phyloP scores from a whole-genome alignment of 441 rosid species.

The Erysimum cheiri region DNA sequence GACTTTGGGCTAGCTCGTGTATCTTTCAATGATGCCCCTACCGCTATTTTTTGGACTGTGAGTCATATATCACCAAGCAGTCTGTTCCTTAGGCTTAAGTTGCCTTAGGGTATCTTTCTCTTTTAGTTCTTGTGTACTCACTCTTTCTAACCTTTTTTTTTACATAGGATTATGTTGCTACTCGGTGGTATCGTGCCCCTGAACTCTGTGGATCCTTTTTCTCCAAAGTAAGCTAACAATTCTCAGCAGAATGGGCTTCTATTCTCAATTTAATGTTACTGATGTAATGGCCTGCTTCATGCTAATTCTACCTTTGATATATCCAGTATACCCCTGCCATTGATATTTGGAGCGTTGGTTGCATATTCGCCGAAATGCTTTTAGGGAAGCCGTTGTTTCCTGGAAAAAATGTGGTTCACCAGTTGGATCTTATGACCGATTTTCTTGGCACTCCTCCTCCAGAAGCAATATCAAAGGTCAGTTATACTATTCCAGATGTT shows the following conservation, averaged over 20 bases:
- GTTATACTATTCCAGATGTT: slow-evolving; percentile 29
- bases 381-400: slow-evolving; percentile 93
- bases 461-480: slow-evolving; percentile 81
- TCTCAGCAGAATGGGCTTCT: not conserved
- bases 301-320: slow-evolving; percentile 24
- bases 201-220: slow-evolving; percentile 99
- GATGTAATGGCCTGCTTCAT: slow-evolving; percentile 15
- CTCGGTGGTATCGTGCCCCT: slow-evolving; percentile 99
- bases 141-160: not conserved
- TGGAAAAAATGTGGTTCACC: slow-evolving; percentile 98
- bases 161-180: slow-evolving; percentile 91
- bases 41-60: slow-evolving; percentile 99
- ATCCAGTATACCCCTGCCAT: slow-evolving; percentile 95
- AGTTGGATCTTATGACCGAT: slow-evolving; percentile 97
- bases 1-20: slow-evolving; percentile 99
- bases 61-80: slow-evolving; percentile 30
- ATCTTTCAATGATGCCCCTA: slow-evolving; percentile 92
- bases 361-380: slow-evolving; percentile 97
- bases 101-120: not conserved
- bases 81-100: not conserved
- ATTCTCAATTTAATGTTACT: not conserved
- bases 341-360: slow-evolving; percentile 99
- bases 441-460: slow-evolving; percentile 89
- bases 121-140: slow-evolving; percentile 23
- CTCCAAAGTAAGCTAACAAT: slow-evolving; percentile 75